Percentiles rank a stretch among this genome's conserved stretches.
Evolutionary conservation across 768 basidiomycete species (phyloP).

Genomic region (Lenzites betulinus): DNA sequence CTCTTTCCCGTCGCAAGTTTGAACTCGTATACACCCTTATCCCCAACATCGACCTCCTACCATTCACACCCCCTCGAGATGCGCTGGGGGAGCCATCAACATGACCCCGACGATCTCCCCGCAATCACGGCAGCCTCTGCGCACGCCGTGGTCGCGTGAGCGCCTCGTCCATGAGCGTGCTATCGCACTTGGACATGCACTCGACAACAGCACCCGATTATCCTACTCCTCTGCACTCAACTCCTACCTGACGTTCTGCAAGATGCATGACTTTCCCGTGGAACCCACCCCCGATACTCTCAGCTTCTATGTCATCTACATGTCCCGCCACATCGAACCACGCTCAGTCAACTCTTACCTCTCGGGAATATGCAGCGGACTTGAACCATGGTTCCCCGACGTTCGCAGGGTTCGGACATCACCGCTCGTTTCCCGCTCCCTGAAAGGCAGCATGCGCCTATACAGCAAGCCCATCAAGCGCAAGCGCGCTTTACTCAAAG

Average conservation of each 20-base stretch:
- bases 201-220: slow-evolving; percentile 27
- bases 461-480: background rate
- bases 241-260: slow-evolving; percentile 41
- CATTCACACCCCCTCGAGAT: slow-evolving; percentile 24
- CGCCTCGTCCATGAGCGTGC: slow-evolving; percentile 34
- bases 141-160: slow-evolving; percentile 39
- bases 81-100: slow-evolving; percentile 27
- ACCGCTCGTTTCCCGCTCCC: background rate
- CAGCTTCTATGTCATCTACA: background rate
- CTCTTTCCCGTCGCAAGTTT: background rate
- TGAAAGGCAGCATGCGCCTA: background rate
- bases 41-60: background rate
- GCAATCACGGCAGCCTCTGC: slow-evolving; percentile 34
- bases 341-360: background rate
- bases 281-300: background rate
- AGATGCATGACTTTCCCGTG: background rate
- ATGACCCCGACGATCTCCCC: slow-evolving; percentile 20
- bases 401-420: slow-evolving; percentile 8
- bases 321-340: background rate
- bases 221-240: slow-evolving; percentile 39
- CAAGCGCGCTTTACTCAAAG: background rate
- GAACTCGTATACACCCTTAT: background rate
- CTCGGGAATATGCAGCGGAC: background rate
- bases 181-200: slow-evolving; percentile 12
- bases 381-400: background rate